Conservation (phyloP, 352 stramenopile species). For the Hyaloperonospora arabidopsidis region DNA sequence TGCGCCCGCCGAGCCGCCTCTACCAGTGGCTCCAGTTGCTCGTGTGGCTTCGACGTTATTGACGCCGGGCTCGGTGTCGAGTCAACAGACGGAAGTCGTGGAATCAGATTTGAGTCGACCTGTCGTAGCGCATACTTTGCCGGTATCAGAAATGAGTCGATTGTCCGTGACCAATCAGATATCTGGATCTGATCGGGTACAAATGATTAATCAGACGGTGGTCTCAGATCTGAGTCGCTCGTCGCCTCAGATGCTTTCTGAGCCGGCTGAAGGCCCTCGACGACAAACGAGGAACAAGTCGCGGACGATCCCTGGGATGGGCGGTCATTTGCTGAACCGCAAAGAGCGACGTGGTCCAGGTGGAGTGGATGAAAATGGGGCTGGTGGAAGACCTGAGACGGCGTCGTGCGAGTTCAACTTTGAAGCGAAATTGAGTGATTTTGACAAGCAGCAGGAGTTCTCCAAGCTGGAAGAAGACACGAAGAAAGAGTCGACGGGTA, state of each 20-base stretch:
- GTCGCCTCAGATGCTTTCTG: neutral
- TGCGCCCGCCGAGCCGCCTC: slow-evolving; percentile 29
- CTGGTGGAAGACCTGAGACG: slow-evolving; percentile 11
- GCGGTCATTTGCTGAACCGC: slow-evolving; percentile 66
- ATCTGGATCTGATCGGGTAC: no score
- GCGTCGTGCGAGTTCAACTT: slow-evolving; percentile 68
- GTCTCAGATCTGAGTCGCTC: no score
- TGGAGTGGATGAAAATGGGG: slow-evolving; percentile 9
- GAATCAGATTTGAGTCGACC: neutral
- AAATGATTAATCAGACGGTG: no score
- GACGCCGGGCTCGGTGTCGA: slow-evolving; percentile 47
- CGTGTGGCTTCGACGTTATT: slow-evolving; percentile 32
- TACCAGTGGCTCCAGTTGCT: slow-evolving; percentile 4
- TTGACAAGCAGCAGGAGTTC: slow-evolving; percentile 78
- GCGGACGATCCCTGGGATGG: slow-evolving; percentile 77
- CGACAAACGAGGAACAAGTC: slow-evolving; percentile 17
- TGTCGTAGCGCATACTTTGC: no score
- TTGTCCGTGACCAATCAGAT: no score
- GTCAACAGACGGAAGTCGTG: slow-evolving; percentile 14
- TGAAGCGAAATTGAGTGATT: slow-evolving; percentile 47
- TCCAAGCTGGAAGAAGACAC: slow-evolving; percentile 47
- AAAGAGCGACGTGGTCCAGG: slow-evolving; percentile 61
- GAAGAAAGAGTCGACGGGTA: slow-evolving; percentile 39
- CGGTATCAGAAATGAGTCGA: no score
- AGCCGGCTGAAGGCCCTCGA: slow-evolving; percentile 8